Conservation (phyloP, 257 asterid species). For the Salvia hispanica region DNA sequence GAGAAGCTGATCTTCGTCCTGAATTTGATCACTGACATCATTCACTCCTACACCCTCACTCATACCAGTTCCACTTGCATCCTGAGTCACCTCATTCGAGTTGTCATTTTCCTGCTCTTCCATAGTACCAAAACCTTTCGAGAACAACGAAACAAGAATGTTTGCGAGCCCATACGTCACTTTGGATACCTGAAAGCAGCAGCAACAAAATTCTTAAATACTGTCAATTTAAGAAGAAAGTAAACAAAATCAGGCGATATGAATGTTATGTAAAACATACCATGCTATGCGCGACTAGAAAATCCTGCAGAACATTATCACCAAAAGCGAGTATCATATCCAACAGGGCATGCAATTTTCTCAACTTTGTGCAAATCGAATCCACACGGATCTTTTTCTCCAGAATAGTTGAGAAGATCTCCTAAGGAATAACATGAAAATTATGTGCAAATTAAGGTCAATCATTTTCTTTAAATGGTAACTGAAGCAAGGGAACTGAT, state of each 20-base stretch:
- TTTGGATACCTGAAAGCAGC: conserved; percentile 57
- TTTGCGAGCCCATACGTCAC: conserved; percentile 73
- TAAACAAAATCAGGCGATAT: not conserved
- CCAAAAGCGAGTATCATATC: conserved; percentile 59
- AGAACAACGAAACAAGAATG: conserved; percentile 61
- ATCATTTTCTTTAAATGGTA: conserved; percentile 14
- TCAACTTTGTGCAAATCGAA: conserved; percentile 49
- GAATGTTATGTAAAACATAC: conserved; percentile 43
- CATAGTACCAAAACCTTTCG: conserved; percentile 70
- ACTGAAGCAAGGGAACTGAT: not conserved
- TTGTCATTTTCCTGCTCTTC: conserved; percentile 61
- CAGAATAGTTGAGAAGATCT: conserved; percentile 54
- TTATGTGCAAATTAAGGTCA: conserved; percentile 11
- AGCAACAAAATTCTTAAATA: not conserved
- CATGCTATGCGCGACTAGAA: conserved; percentile 64
- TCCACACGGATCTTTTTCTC: conserved; percentile 28
- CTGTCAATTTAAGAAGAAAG: not conserved
- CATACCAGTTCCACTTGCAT: conserved; percentile 90
- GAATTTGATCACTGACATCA: conserved; percentile 90
- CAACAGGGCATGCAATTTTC: conserved; percentile 49
- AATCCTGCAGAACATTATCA: conserved; percentile 68
- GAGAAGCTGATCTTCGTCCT: conserved; percentile 89
- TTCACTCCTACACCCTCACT: conserved; percentile 84
- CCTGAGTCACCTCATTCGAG: conserved; percentile 51
- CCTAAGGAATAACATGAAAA: conserved; percentile 42